Evolutionary conservation across 2,329 filamentous ascomycete species (phyloP).

Genomic region (Talaromyces amestolkiae): DNA sequence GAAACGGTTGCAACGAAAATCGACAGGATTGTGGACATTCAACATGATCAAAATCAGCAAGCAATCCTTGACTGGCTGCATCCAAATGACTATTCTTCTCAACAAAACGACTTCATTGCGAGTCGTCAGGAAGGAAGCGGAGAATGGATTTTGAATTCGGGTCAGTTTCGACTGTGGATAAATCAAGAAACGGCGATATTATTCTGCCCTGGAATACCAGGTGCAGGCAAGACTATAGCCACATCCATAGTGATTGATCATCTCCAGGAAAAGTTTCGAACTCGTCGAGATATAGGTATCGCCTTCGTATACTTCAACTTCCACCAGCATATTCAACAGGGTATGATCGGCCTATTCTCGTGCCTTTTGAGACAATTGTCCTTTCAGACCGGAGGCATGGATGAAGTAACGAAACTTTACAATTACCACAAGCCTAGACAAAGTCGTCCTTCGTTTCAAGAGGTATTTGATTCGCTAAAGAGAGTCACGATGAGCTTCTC

Average conservation of each 20-base stretch:
- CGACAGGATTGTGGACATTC: slow-evolving; percentile 1
- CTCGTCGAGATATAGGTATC: neutral
- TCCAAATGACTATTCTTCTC: slow-evolving; percentile 8
- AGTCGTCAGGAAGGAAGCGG: slow-evolving; percentile 17
- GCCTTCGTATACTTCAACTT: slow-evolving; percentile 12
- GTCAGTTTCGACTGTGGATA: slow-evolving; percentile 20
- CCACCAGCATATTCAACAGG: slow-evolving; percentile 15
- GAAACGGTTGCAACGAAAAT: slow-evolving; percentile 1
- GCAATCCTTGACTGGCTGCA: slow-evolving; percentile 13
- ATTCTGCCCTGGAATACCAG: slow-evolving; percentile 43
- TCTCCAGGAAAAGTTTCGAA: slow-evolving; percentile 13
- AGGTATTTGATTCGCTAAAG: slow-evolving; percentile 14
- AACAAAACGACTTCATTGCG: slow-evolving; percentile 13
- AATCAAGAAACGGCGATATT: slow-evolving; percentile 21
- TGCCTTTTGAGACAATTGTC: slow-evolving; percentile 15
- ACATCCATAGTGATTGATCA: slow-evolving; percentile 39
- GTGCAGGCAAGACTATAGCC: slow-evolving; percentile 43
- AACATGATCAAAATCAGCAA: slow-evolving; percentile 12
- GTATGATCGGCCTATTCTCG: neutral
- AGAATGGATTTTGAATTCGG: slow-evolving; percentile 19
- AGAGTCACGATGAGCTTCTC: slow-evolving; percentile 1
- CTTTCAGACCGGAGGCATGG: slow-evolving; percentile 3
- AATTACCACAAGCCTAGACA: slow-evolving; percentile 7
- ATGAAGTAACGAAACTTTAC: slow-evolving; percentile 19
- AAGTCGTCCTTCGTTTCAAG: slow-evolving; percentile 20